Percentiles rank a stretch among this genome's conserved stretches.
Conservation (phyloP, 2,329 filamentous ascomycete genomes). For the Pseudofabraea citricarpa region DNA sequence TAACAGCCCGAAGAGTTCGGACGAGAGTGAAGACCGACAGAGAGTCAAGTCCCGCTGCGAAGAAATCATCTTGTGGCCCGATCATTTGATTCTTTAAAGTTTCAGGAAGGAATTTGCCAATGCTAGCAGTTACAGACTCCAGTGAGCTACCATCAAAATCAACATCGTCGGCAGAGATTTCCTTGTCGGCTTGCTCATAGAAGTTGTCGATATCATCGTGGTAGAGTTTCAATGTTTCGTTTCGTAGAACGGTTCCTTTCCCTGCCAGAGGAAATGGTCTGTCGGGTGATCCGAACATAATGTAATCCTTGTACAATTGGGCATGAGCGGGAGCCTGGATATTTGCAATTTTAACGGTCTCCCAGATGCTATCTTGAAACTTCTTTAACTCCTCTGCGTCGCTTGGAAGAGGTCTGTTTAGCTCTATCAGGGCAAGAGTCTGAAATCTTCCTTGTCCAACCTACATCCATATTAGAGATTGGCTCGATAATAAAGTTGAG, state of each 20-base stretch:
- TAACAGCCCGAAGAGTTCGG: conserved; percentile 6
- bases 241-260: conserved; percentile 34
- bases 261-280: conserved; percentile 31
- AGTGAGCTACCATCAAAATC: neutral
- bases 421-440: conserved; percentile 6
- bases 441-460: conserved; percentile 26
- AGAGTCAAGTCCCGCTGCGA: conserved; percentile 11
- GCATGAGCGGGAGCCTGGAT: conserved; percentile 22
- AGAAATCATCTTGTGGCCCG: conserved; percentile 6
- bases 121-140: neutral
- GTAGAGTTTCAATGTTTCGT: conserved; percentile 25
- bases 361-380: conserved; percentile 26
- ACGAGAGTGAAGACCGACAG: conserved; percentile 7
- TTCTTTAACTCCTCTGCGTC: conserved; percentile 4
- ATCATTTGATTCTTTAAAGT: neutral
- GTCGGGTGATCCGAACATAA: conserved; percentile 25
- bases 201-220: conserved; percentile 27
- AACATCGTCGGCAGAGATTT: neutral
- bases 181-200: conserved; percentile 20
- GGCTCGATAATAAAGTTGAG: too few species aligned
- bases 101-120: neutral
- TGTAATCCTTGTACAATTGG: conserved; percentile 21
- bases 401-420: neutral
- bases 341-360: conserved; percentile 28
- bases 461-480: neutral